Evolutionary conservation across 441 rosid species (phyloP).

Genomic region (Aquilaria agallochum): DNA sequence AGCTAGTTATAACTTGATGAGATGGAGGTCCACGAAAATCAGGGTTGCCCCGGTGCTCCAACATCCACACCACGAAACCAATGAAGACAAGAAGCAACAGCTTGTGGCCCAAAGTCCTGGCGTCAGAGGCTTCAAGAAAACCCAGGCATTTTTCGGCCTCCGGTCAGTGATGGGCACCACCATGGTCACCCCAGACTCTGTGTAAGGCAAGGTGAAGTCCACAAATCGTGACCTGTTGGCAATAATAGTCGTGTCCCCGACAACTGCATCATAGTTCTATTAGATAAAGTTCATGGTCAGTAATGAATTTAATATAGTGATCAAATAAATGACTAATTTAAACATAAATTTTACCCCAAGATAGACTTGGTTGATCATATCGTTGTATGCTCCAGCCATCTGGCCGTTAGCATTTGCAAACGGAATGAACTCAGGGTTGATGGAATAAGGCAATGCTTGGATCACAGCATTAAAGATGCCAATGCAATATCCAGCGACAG

Average conservation of each 20-base stretch:
- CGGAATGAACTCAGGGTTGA: conserved; percentile 27
- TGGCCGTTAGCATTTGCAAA: conserved; percentile 11
- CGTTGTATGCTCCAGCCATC: conserved; percentile 20
- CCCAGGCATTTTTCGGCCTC: conserved; percentile 32
- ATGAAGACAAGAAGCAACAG: conserved; percentile 23
- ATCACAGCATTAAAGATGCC: conserved; percentile 35
- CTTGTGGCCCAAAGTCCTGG: conserved; percentile 42
- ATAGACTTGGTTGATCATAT: conserved; percentile 16
- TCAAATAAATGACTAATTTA: background rate
- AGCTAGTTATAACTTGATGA: conserved; percentile 31
- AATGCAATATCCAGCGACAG: conserved; percentile 25
- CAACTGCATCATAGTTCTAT: conserved; percentile 37
- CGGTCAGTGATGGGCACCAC: conserved; percentile 16
- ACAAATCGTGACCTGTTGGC: conserved; percentile 16
- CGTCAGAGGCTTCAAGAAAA: conserved; percentile 43
- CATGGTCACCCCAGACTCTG: conserved; percentile 46
- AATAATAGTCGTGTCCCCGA: conserved; percentile 42
- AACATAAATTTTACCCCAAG: conserved; percentile 16
- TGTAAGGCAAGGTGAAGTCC: conserved; percentile 46
- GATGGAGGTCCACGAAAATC: conserved; percentile 38
- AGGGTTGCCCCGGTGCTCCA: conserved; percentile 35
- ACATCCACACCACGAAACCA: conserved; percentile 34
- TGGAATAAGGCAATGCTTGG: conserved; percentile 14
- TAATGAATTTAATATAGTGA: no score
- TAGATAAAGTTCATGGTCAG: background rate